Evolutionary conservation across 1,284 basidiomycete species (phyloP).

Genomic region (Coniferiporia weirii): DNA sequence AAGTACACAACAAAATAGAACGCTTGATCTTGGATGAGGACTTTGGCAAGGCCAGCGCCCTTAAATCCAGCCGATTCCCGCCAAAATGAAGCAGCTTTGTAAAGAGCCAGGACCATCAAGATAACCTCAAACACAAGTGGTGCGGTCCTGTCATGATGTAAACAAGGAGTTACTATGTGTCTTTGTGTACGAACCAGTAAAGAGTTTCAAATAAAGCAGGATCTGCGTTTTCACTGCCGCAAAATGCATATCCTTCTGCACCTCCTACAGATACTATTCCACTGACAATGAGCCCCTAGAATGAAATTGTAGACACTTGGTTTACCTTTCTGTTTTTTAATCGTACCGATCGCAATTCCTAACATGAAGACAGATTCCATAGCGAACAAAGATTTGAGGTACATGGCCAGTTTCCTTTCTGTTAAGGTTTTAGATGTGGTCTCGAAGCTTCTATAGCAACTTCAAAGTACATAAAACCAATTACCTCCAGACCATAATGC

Average conservation of each 20-base stretch:
- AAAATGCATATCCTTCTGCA: neutral
- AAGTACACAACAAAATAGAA: slow-evolving; percentile 1
- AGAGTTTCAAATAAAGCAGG: neutral
- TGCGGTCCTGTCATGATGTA: neutral
- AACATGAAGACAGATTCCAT: neutral
- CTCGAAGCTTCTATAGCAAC: neutral
- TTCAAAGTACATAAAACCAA: neutral
- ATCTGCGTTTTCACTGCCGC: no score
- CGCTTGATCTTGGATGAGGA: neutral
- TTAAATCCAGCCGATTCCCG: neutral
- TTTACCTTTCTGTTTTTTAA: neutral
- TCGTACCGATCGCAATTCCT: neutral
- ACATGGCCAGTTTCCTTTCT: neutral
- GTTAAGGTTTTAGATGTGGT: neutral
- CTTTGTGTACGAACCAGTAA: neutral
- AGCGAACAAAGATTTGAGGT: neutral
- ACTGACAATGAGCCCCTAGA: neutral
- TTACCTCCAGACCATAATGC: neutral
- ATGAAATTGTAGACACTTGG: neutral
- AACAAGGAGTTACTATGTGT: no score
- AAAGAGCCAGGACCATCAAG: slow-evolving; percentile 4
- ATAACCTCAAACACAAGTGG: neutral
- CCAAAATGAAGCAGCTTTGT: neutral
- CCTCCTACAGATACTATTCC: neutral
- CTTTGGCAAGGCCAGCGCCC: neutral